Evolutionary conservation across 352 stramenopile species (phyloP).

Genomic region (Elongisporangium anandrum): DNA sequence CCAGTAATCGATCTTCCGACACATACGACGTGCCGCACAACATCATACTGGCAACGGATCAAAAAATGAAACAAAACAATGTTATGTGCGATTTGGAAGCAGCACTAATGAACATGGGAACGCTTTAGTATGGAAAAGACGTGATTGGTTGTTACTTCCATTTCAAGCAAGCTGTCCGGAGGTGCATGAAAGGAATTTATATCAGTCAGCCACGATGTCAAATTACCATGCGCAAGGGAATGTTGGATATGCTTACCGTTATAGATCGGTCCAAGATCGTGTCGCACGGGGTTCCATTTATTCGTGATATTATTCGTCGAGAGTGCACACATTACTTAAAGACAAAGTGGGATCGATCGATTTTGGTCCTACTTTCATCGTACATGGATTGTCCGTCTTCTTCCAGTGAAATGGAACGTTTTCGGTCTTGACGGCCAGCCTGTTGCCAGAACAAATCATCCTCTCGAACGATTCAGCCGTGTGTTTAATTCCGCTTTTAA

Average conservation of each 20-base stretch:
- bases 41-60: constrained; percentile 2
- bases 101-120: constrained; percentile 7
- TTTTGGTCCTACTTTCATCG: background rate
- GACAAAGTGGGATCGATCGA: background rate
- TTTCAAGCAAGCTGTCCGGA: constrained; percentile 16
- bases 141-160: constrained; percentile 15
- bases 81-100: constrained; percentile 16
- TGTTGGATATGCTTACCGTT: constrained; percentile 5
- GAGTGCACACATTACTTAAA: background rate
- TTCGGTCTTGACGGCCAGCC: background rate
- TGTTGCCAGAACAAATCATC: background rate
- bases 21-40: constrained; percentile 12
- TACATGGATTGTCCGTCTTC: background rate
- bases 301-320: background rate
- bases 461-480: background rate
- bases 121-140: constrained; percentile 9
- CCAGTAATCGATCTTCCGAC: constrained; percentile 3
- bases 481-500: background rate
- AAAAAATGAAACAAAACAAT: constrained; percentile 4
- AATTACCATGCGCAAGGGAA: constrained; percentile 2
- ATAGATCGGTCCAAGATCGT: background rate
- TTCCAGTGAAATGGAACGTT: background rate
- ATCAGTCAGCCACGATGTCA: constrained; percentile 5
- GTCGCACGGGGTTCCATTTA: background rate
- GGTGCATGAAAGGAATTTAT: constrained; percentile 8